Evolutionary conservation across 2,329 filamentous ascomycete species (phyloP), one percentile per base, ranked within the genome.

Genomic region (Fusarium sp.): DNA sequence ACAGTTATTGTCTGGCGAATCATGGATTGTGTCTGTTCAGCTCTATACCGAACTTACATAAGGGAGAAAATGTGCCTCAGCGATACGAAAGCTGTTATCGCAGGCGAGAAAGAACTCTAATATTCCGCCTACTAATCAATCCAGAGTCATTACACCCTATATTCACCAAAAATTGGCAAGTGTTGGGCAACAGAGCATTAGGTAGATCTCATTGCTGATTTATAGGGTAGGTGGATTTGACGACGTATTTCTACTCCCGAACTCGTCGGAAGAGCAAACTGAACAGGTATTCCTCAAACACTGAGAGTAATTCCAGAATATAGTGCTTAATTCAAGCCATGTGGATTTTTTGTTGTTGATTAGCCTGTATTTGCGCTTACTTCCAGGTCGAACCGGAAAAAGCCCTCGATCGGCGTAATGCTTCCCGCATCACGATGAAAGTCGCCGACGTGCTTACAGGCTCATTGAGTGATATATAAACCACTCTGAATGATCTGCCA

Each of bases 121-220:
- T 33, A 33, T 16, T 16, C 13, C 2, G 0, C 15, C 9, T n/a
- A 23, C 16, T 4, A 4, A 19, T 13, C 0, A 4, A 8, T 2
- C 9, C 1, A 15, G 11, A 19, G 5, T 15, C 4, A 4, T 19
- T 23, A 0, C 1, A 4, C 47, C 11, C 18, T 37, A 7, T 7
- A 37, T 37, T 37, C 35, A 37, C 35, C 13, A 42, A 42, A 9
- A 9, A 42, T 23, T 23, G 12, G 21, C 40, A 23, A 23, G 13
- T 16, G 13, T 33, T 33, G 33, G 33, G 8, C 33, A 33, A 33
- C 33, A 33, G 33, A 33, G 33, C 13, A 8, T 33, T 33, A 33
- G 13, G 33, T 16, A 53, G 13, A 56, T 32, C 21, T 16, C 2
- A 11, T 23, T 16, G 13, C 30, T 32, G 15, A 3, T 42, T 25